Base-by-base conservation (phyloP, 805 yeast species). In the Brettanomyces anomalus region DNA sequence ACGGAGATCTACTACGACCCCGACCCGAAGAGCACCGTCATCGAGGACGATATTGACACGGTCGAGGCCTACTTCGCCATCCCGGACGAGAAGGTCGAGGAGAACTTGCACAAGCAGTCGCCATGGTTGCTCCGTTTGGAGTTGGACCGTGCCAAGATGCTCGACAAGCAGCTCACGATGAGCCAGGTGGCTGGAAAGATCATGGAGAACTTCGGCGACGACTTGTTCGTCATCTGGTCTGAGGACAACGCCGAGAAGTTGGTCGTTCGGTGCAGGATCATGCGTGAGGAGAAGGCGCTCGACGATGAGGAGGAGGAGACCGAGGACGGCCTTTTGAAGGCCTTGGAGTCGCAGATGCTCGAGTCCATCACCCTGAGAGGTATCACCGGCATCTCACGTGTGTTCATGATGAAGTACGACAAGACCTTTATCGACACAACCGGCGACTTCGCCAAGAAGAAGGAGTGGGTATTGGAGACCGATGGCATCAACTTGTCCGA, bases 1-100 rank as follows among this genome's bases (percentile, higher is more conserved):
- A 87, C 98, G 5, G 98, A 93, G 66, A 93, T 93, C 56, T 90
- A 77, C 68, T 93, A 93, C 60, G 99, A 93, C 60, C 98, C 98
- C 39, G 97, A 93, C 67, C 98, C 98, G 54, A 83, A 89, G 61
- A 77, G 86, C 33, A 94, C 99, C n/a, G 93, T 88, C 32, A 88
- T 93, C 51, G 93, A 84, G 51, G 98, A 93, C 55, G 99, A 93
- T 78, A 74, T 82, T 54, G 99, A 93, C 67, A 90, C 95, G 45
- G 97, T 93, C 46, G 95, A 89, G 59, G 90, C 96, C 13, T 94
- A 88, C 68, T 93, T 93, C 62, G 90, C 96, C 33, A 85, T 93
- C 72, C 95, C 97, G 18, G 98, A 94, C 68, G 97, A 93, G 58
- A 93, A 87, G 61, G 95, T 90, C 37, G 97, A 90, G 66, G 90